These are phyloP conservation scores for Vinca minor DNA, from an alignment of 257 asterid species.

Conservation along the genomic window DNA sequence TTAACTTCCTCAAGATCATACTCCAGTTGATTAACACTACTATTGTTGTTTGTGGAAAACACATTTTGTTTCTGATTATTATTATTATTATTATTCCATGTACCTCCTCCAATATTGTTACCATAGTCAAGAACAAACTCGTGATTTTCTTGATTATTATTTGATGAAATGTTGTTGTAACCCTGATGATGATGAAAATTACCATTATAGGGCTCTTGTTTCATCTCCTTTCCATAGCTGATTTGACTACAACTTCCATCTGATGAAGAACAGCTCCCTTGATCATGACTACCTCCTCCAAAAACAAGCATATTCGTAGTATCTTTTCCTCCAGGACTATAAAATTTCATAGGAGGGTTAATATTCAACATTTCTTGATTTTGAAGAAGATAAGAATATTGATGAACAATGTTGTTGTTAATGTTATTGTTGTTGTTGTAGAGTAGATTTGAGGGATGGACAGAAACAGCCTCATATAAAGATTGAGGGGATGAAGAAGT, in stretches of 20 bases:
- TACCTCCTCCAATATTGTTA: slow-evolving; percentile 13
- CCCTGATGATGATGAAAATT: too few species aligned
- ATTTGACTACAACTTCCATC: slow-evolving; percentile 50
- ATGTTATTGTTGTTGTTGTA: slow-evolving; percentile 14
- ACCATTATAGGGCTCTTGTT: slow-evolving; percentile 32
- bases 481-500: slow-evolving; percentile 15
- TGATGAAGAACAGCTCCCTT: slow-evolving; percentile 55
- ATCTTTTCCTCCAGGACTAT: slow-evolving; percentile 22
- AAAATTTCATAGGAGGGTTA: slow-evolving; percentile 21
- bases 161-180: slow-evolving; percentile 3
- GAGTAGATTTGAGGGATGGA: slow-evolving; percentile 21
- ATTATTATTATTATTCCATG: slow-evolving; percentile 12
- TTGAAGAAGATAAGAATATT: slow-evolving; percentile 19
- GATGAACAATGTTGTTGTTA: slow-evolving; percentile 15
- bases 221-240: slow-evolving; percentile 43
- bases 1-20: slow-evolving; percentile 57
- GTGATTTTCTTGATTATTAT: slow-evolving; percentile 24
- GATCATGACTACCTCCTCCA: slow-evolving; percentile 45
- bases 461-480: slow-evolving; percentile 23
- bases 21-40: slow-evolving; percentile 18
- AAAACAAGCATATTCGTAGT: slow-evolving; percentile 39
- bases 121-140: slow-evolving; percentile 39
- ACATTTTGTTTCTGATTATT: slow-evolving; percentile 15
- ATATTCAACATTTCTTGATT: slow-evolving; percentile 33
- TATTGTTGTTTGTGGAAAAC: slow-evolving; percentile 16